Evolutionary conservation across 495 filamentous ascomycete species (phyloP).

Genomic region (Penicillium coprophilum): DNA sequence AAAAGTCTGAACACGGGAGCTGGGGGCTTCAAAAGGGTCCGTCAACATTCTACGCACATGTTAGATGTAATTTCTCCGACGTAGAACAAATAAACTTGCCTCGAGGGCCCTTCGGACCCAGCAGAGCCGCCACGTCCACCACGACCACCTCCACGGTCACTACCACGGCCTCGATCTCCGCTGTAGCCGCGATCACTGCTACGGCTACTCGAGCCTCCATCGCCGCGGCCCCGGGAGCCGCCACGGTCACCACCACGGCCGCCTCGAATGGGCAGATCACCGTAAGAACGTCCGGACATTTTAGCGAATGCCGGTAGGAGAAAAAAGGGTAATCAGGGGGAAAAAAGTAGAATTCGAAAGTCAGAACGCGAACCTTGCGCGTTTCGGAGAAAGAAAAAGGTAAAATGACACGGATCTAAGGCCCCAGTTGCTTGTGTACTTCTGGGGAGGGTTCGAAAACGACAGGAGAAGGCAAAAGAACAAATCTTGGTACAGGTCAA

Average conservation of each 20-base stretch:
- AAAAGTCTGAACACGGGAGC: neutral
- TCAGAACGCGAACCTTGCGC: neutral
- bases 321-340: neutral
- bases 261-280: constrained; percentile 6
- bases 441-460: too few species aligned
- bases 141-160: constrained; percentile 7
- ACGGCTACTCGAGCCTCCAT: neutral
- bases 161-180: constrained; percentile 1
- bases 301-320: neutral
- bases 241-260: neutral
- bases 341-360: neutral
- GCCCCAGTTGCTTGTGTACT: neutral
- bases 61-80: neutral
- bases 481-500: neutral
- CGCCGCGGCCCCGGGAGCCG: neutral
- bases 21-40: neutral
- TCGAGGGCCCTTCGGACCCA: neutral
- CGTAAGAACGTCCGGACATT: constrained; percentile 12
- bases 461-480: neutral
- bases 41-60: constrained; percentile 3
- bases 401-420: neutral
- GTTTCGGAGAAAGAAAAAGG: neutral
- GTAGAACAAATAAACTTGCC: constrained; percentile 10
- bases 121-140: constrained; percentile 11
- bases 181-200: constrained; percentile 2